phyloP scores from a whole-genome alignment of 805 yeast species.

The Naumovozyma dairenensis region DNA sequence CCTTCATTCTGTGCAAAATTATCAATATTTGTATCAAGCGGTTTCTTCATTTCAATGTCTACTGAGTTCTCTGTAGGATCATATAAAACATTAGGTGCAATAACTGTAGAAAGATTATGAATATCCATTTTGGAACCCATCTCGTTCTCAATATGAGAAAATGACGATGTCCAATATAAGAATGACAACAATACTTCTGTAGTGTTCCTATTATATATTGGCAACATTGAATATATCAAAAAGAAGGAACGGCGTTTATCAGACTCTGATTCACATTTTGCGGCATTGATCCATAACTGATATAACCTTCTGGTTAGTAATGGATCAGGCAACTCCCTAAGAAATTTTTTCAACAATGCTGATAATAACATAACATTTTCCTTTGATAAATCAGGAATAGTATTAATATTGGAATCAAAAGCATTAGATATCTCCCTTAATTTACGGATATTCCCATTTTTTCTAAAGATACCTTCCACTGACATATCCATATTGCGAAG shows the following conservation, averaged over 20 bases:
- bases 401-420: conserved; percentile 65
- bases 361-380: conserved; percentile 90
- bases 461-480: conserved; percentile 90
- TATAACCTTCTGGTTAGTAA: conserved; percentile 66
- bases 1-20: conserved; percentile 39
- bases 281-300: conserved; percentile 68
- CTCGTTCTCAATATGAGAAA: conserved; percentile 85
- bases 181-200: conserved; percentile 79
- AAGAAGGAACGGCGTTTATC: conserved; percentile 43
- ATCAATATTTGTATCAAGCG: conserved; percentile 21
- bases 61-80: conserved; percentile 14
- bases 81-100: conserved; percentile 84
- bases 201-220: conserved; percentile 70
- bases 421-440: conserved; percentile 61
- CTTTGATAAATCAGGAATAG: conserved; percentile 55
- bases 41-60: conserved; percentile 10
- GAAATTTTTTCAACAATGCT: conserved; percentile 81
- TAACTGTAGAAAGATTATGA: conserved; percentile 88
- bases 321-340: conserved; percentile 90
- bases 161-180: conserved; percentile 91
- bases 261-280: conserved; percentile 39
- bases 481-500: conserved; percentile 88
- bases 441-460: conserved; percentile 87
- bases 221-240: conserved; percentile 68
- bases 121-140: conserved; percentile 93